Evolutionary conservation across 75 land plant genomes (phyloP).

Genomic region (Pinus tabuliformis): DNA sequence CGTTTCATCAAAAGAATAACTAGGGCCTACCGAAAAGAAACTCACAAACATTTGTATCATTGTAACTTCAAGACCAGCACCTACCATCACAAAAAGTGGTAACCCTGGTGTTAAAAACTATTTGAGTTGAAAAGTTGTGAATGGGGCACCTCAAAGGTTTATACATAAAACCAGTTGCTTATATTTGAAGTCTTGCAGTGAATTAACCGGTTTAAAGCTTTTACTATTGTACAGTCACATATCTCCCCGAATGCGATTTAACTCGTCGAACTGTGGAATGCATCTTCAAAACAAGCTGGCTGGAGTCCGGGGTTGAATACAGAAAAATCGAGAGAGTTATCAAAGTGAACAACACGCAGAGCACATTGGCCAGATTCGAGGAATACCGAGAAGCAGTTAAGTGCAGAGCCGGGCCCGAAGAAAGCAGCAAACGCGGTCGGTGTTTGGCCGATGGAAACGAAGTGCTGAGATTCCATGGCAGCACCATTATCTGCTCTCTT

Average conservation of each 20-base stretch:
- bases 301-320: constrained; percentile 24
- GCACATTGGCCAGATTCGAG: constrained; percentile 66
- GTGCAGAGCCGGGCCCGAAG: constrained; percentile 22
- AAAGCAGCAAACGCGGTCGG: constrained; percentile 33
- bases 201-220: no score
- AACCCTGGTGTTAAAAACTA: no score
- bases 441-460: constrained; percentile 92
- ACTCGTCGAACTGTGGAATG: constrained; percentile 78
- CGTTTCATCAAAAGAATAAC: no score
- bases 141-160: no score
- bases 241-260: constrained; percentile 62
- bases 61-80: no score
- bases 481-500: constrained; percentile 62
- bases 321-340: constrained; percentile 46
- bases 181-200: no score
- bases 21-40: no score
- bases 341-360: constrained; percentile 46
- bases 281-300: constrained; percentile 81
- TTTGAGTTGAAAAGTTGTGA: no score
- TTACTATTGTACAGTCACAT: constrained; percentile 37
- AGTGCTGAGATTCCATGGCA: constrained; percentile 72
- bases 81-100: no score
- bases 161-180: no score
- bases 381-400: constrained; percentile 69
- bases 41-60: no score